Percentiles rank a stretch among this genome's conserved stretches.
Conservation (phyloP, 768 basidiomycete genomes). For the Leucocoprinus birnbaumii region DNA sequence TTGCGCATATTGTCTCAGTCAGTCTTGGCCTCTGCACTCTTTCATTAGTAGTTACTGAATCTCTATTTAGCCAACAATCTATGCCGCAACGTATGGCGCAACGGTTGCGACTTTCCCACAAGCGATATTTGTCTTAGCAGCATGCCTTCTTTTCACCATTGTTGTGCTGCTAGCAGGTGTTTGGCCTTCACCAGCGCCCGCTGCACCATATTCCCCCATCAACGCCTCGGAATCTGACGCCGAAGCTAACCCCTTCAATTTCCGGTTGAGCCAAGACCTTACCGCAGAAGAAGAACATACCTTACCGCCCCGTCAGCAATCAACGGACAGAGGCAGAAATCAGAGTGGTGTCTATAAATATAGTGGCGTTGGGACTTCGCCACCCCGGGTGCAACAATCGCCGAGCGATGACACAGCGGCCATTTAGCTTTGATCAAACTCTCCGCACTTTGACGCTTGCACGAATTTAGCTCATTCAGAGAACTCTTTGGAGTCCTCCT, state of each 20-base stretch:
- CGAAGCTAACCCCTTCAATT: background rate
- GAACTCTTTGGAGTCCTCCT: no score
- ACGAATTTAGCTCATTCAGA: no score
- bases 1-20: slow-evolving; percentile 61
- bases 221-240: background rate
- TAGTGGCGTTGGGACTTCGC: slow-evolving; percentile 3
- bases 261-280: background rate
- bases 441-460: background rate
- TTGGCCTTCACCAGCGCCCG: slow-evolving; percentile 14
- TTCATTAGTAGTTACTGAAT: background rate
- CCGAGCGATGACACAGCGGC: background rate
- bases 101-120: slow-evolving; percentile 66
- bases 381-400: background rate
- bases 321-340: background rate
- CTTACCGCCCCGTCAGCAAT: background rate
- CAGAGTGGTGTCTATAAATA: slow-evolving; percentile 2
- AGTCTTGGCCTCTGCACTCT: slow-evolving; percentile 15
- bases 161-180: slow-evolving; percentile 43
- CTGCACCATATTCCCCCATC: background rate
- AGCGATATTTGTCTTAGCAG: slow-evolving; percentile 64
- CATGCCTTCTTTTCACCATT: slow-evolving; percentile 47
- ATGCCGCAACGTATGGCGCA: slow-evolving; percentile 60
- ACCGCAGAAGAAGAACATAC: background rate
- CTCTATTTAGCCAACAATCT: slow-evolving; percentile 55
- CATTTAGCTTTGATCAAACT: background rate